These are phyloP conservation scores for Claviceps arundinis DNA, from an alignment of 2,329 filamentous ascomycete genomes.

Conservation along the genomic window DNA sequence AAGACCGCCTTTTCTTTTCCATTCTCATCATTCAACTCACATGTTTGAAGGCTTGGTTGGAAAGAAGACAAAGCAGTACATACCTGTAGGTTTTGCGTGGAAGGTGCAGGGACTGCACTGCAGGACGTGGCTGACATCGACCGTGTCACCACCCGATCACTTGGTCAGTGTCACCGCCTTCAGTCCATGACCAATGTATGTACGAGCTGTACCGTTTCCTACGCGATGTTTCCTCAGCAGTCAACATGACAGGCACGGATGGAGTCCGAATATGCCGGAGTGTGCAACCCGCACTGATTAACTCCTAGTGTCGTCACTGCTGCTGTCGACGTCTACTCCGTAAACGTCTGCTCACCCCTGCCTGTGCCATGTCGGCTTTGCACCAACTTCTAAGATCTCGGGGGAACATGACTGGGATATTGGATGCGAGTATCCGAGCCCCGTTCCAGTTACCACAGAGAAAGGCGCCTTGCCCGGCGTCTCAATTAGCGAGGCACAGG, in stretches of 20 bases:
- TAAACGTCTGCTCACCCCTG: not conserved
- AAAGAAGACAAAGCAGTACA: not conserved
- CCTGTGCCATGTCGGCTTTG: constrained; percentile 1
- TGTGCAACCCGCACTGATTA: not conserved
- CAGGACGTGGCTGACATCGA: not conserved
- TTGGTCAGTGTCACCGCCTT: constrained; percentile 1
- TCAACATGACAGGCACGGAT: constrained; percentile 1
- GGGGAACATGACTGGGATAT: not conserved
- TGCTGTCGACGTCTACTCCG: not conserved
- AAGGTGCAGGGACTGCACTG: not conserved
- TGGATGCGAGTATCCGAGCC: constrained; percentile 6
- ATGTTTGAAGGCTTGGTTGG: not conserved
- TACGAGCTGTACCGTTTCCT: not conserved
- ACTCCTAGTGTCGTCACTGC: not conserved
- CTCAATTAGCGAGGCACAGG: constrained; percentile 7
- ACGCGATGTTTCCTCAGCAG: constrained; percentile 2
- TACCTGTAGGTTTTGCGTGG: no score
- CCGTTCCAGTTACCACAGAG: not conserved
- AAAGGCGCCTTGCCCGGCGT: constrained; percentile 3
- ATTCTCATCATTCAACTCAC: not conserved
- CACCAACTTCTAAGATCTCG: not conserved
- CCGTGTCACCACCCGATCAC: constrained; percentile 2
- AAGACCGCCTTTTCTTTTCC: not conserved
- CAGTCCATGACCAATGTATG: not conserved
- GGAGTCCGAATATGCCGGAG: constrained; percentile 1